Evolutionary conservation across 176 grass and related monocot species (phyloP), one percentile per base, ranked within the genome.

Genomic region (Oryza coarctata): DNA sequence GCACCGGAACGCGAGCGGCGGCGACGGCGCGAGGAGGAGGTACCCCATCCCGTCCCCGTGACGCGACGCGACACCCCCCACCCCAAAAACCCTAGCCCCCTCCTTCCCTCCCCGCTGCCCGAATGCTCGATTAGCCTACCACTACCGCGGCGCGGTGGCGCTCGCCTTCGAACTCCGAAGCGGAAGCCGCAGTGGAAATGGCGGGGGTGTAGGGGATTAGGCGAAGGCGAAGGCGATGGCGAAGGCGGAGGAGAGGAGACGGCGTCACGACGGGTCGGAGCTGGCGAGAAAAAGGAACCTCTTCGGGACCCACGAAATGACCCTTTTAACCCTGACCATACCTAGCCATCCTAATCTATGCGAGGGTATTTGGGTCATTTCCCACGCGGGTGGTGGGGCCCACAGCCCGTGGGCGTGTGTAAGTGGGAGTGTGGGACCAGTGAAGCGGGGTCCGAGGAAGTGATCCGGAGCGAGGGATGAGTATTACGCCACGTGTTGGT

Each of bases 31-130:
- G 23, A 86, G 30, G 73, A 83, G 67, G 39, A 77, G 49, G 80
- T 91, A 87, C 18, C 84, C 87, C 81, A 87, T 89, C 71, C 84
- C 50, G 50, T 55, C 50, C 50, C 50, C 83, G 85, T 80, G 33
- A 18, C 58, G 5, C 20, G 7, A 18, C 52, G 38, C 38, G 38
- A 39, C 38, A 39, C 22, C 18, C 49, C 18, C 52, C 1, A 57
- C 5, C 17, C 81, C 20, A 10, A 27, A 74, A 85, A 68, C 30
- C 90, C 87, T 78, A 81, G 87, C 50, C 52, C 60, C 45, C 18
- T 5, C 71, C 36, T 23, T 70, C 22, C 49, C 49, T 20, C 55
- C 55, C 23, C 55, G 50, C 20, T 6, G 0, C 45, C 3, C 45
- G 45, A 7, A 15, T 15, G 4, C 45, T 3, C 45, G 15, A 50